Evolutionary conservation across 257 asterid species (phyloP), one percentile per base, ranked within the genome.

Genomic region (Solanum medicagineum): DNA sequence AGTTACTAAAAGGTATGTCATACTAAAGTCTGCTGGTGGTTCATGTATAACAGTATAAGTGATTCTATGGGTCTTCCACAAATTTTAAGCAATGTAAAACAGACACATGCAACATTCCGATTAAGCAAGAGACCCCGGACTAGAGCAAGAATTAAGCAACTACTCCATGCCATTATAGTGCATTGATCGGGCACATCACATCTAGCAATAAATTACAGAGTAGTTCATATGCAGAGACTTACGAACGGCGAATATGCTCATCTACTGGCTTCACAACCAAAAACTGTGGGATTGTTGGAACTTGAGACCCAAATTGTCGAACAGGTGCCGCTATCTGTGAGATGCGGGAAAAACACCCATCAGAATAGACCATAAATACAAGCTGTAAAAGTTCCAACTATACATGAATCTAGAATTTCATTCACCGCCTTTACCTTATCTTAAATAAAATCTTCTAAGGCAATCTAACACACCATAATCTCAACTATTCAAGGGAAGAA

Each of bases 191-290:
- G 63, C 63, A 77, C 24, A 77, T 77, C 53, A 47, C 2, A 75
- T 84, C 81, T 69, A 20, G 19, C 68, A 17, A 47, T 83, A 47
- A 70, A 84, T 55, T 47, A 83, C 42, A 71, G 74, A 85, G 57
- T 66, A 53, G 40, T 80, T 59, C 69, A 59, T 81, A 85, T 60
- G 24, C 73, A 83, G 89, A 84, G 65, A 88, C 98, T 91, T 90
- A 96, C 99, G 89, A 85, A 89, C 86, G 88, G 79, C 86, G 91
- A 80, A 91, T 90, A 87, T 91, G 92, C 74, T 87, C 95, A 75
- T 87, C 88, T 40, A 86, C 89, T 4, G 95, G 94, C 87, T 88
- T 93, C 84, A 90, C 85, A 87, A 87, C 83, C 16, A 88, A 84
- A 83, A 85, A 87, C 53, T 81, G 87, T 44, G 77, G 88, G 83